Conservation (phyloP, 2,329 filamentous ascomycete species). For the Fusarium sp. region DNA sequence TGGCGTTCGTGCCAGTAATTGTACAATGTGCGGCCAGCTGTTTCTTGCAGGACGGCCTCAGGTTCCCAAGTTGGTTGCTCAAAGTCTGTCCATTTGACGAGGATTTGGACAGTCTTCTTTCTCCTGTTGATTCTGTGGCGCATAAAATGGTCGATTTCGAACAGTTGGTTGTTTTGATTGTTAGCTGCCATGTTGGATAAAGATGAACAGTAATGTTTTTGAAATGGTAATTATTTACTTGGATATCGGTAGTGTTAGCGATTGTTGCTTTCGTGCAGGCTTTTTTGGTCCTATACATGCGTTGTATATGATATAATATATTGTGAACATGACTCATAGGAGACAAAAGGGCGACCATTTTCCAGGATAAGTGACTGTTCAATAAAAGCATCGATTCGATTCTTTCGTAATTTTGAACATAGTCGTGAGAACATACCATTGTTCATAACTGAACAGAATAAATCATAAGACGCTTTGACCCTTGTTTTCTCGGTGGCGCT, state of each 20-base stretch:
- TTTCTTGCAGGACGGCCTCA: background rate
- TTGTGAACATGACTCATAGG: background rate
- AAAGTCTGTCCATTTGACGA: background rate
- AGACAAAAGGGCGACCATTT: rapidly evolving
- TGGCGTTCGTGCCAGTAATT: rapidly evolving
- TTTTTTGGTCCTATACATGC: rapidly evolving
- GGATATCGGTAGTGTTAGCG: rapidly evolving
- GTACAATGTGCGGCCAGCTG: background rate
- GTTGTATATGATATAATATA: background rate
- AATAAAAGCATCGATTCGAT: rapidly evolving
- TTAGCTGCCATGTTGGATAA: background rate
- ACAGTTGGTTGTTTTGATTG: background rate
- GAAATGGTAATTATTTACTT: rapidly evolving
- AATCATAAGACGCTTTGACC: rapidly evolving
- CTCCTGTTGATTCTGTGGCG: background rate
- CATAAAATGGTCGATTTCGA: background rate
- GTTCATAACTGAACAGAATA: rapidly evolving
- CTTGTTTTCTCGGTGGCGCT: too few species aligned
- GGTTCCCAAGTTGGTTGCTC: background rate
- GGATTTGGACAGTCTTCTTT: background rate
- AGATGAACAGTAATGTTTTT: background rate
- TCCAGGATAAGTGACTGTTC: background rate
- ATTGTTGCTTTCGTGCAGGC: rapidly evolving
- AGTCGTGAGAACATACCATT: rapidly evolving
- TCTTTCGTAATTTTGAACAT: rapidly evolving